Evolutionary conservation across 2,329 filamentous ascomycete genomes (phyloP), one percentile per base, ranked within the genome.

Genomic region (Microsporum ferrugineum): DNA sequence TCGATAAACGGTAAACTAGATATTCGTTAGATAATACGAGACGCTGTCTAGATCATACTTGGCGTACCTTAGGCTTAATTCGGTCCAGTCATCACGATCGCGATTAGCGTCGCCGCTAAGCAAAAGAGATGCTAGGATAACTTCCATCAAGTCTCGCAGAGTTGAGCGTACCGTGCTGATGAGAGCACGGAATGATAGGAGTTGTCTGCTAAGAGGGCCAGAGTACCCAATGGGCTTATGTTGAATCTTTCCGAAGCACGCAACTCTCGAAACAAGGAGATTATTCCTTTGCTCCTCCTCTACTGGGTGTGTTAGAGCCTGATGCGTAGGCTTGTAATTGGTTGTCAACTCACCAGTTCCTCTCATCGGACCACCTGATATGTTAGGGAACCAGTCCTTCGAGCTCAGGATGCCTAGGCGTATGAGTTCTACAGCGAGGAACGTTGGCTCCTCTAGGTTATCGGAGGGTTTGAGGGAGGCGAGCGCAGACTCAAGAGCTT

Each of bases 141-240:
- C 88, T 74, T 99, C 94, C 12, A 94, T 77, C 39, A 97, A 76
- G 71, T 95, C 91, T 56, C 94, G 84, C 65, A 95, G 80, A 38
- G 86, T 84, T 65, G 87, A 84, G 43, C 91, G 87, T 29, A 96
- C 86, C 45, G 88, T 84, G 1, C 87, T 87, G 45, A 90, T 85
- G 62, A 97, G 80, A 1, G 90, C 91, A 63, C 90, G 88, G 78
- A 91, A 99, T 31, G 85, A 86, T 47, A 99, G 80, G 59, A 96
- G 80, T 66, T 92, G 91, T 73, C 94, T 87, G 78, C 91, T 96
- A 1, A 99, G 81, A 0, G 94, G 92, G 0, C 94, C 94, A 1
- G 92, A 96, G 74, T 96, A 99, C 34, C 94, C 94, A 67, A 92
- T 91, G 2, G 83, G 81, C 67, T 89, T 83, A 72, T 99, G 94